These are phyloP conservation scores for Akanthomyces dipterigenus DNA, from an alignment of 2,329 filamentous ascomycete genomes.

Conservation along the genomic window DNA sequence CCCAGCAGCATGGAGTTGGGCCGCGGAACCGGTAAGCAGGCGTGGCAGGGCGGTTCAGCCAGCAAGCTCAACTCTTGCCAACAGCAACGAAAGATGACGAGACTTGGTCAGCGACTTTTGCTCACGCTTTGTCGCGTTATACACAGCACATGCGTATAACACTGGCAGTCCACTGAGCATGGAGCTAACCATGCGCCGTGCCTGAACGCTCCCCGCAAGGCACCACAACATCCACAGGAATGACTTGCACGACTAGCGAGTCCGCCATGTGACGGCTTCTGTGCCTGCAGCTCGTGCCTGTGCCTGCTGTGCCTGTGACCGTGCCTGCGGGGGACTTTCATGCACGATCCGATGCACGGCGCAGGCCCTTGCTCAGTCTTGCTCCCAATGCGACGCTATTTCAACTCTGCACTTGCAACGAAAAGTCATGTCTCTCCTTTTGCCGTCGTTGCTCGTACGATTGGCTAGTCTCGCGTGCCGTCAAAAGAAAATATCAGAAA, in stretches of 20 bases:
- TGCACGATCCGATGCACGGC: conserved; percentile 11
- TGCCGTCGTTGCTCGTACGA: not conserved
- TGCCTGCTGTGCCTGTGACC: not conserved
- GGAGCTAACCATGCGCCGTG: not conserved
- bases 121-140: no score
- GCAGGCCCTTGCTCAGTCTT: not conserved
- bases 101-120: no score
- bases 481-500: not conserved
- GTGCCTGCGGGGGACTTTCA: not conserved
- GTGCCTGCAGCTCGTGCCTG: not conserved
- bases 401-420: not conserved
- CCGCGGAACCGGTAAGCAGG: not conserved
- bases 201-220: not conserved
- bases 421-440: not conserved
- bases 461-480: not conserved
- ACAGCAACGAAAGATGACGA: no score
- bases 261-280: not conserved
- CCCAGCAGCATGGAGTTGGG: not conserved
- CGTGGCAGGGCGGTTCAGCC: not conserved
- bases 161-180: no score
- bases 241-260: not conserved
- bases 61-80: no score
- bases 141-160: no score
- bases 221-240: not conserved
- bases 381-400: not conserved